Percentiles rank a stretch among this genome's conserved stretches.
phyloP scores from a whole-genome alignment of 225 moss, liverwort and hornwort species.

The Climacium dendroides region DNA sequence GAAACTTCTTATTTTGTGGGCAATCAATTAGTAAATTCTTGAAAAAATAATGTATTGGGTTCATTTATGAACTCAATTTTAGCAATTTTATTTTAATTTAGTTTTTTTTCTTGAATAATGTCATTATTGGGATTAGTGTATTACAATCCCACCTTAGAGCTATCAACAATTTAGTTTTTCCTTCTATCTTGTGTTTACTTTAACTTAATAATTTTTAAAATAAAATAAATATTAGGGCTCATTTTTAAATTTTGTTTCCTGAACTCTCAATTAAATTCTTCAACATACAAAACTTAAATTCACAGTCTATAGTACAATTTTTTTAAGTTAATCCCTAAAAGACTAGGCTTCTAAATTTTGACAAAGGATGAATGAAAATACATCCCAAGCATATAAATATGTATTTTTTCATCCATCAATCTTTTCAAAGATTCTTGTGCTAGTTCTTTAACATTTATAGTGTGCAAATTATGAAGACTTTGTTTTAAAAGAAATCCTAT shows the following conservation, averaged over 20 bases:
- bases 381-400: background rate
- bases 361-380: background rate
- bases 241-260: too few species aligned
- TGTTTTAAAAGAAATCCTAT: background rate
- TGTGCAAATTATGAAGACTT: background rate
- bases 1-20: background rate
- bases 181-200: background rate
- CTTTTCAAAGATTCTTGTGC: background rate
- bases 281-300: fast-evolving
- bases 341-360: background rate
- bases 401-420: background rate
- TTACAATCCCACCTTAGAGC: background rate
- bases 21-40: background rate
- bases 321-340: background rate
- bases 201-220: background rate
- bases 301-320: background rate
- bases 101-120: background rate
- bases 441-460: background rate
- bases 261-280: background rate
- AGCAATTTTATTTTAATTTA: background rate
- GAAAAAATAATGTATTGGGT: background rate
- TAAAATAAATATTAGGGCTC: background rate
- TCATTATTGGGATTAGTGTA: fast-evolving
- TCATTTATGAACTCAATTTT: background rate
- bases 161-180: background rate